Base-by-base conservation (phyloP, 2,329 filamentous ascomycete genomes). In the Dactylellina cionopaga region DNA sequence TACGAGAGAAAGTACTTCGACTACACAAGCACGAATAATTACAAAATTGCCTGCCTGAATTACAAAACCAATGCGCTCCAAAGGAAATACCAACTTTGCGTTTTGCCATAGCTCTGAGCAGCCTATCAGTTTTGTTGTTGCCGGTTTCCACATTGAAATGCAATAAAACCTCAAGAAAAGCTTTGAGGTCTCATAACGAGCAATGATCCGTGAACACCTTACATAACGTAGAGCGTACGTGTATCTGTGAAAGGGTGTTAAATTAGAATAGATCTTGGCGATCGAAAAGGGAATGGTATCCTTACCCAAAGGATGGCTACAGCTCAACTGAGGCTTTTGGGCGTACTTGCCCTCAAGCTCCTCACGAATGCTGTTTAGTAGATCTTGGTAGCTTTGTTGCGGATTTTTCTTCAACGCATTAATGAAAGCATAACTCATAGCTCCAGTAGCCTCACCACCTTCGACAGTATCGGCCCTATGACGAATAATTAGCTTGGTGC, bases 361-460 rank as follows among this genome's bases (percentile, higher is more conserved):
- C 65, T 96, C 93, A 66, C 95, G 91, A 78, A 99, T 93, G 81
- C 89, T 96, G 84, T 97, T 98, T 76, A 99, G 86, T 66, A 99
- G 84, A 83, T 97, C 89, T 54, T 98, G 91, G 79, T 99, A 99
- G 82, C 90, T 96, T 83, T 98, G 95, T 80, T 96, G 90, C 0
- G 92, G 92, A 79, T 96, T 96, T 83, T 93, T 92, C 84, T 91
- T 93, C 78, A 98, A 85, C 17, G 93, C 90, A 0, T 86, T 88
- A 80, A 99, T 95, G 80, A 99, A 99, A 1, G 95, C 95, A 88
- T 91, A 97, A 2, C 92, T 96, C 95, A 99, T 98, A 80, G 95
- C 95, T 62, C 95, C 95, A 0, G 95, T 99, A 31, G 95, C 94
- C 82, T 97, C 86, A 64, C 92, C 88, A 43, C 86, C 87, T 76